Percentiles rank a stretch among this genome's conserved stretches.
These are phyloP conservation scores for Fomitopsis pinicola DNA, from an alignment of 1,284 basidiomycete genomes.

Conservation along the genomic window DNA sequence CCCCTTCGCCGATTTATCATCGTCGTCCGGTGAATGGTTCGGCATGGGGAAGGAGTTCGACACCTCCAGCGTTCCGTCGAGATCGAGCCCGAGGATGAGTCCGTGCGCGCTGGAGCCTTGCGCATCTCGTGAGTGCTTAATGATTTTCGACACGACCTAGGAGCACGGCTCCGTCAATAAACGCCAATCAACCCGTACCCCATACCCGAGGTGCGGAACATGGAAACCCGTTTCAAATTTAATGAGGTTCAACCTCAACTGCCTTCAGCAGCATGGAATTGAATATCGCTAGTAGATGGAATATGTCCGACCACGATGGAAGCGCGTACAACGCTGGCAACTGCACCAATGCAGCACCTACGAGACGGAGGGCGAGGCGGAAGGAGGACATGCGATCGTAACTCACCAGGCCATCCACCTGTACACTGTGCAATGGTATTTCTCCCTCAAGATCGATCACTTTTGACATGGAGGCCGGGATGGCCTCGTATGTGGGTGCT, in stretches of 20 bases:
- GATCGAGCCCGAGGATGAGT: constrained; percentile 85
- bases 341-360: not conserved
- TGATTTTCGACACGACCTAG: constrained; percentile 89
- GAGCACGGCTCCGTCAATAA: not conserved
- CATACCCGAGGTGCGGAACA: not conserved
- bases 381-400: not conserved
- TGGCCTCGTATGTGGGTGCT: constrained; percentile 70
- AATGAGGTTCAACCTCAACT: not conserved
- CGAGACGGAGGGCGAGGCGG: not conserved
- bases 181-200: constrained; percentile 1
- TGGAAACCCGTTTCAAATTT: not conserved
- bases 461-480: constrained; percentile 87
- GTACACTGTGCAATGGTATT: constrained; percentile 73
- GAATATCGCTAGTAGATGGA: not conserved
- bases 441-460: constrained; percentile 88
- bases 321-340: not conserved
- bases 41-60: constrained; percentile 92
- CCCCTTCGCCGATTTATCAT: constrained; percentile 72
- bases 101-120: constrained; percentile 72
- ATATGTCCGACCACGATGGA: not conserved
- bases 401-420: constrained; percentile 83
- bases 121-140: constrained; percentile 79
- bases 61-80: constrained; percentile 88
- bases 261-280: not conserved
- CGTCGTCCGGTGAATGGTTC: constrained; percentile 63